These are phyloP conservation scores for Coelastrella sp. DNA, from an alignment of 139 green algal species.

Conservation along the genomic window DNA sequence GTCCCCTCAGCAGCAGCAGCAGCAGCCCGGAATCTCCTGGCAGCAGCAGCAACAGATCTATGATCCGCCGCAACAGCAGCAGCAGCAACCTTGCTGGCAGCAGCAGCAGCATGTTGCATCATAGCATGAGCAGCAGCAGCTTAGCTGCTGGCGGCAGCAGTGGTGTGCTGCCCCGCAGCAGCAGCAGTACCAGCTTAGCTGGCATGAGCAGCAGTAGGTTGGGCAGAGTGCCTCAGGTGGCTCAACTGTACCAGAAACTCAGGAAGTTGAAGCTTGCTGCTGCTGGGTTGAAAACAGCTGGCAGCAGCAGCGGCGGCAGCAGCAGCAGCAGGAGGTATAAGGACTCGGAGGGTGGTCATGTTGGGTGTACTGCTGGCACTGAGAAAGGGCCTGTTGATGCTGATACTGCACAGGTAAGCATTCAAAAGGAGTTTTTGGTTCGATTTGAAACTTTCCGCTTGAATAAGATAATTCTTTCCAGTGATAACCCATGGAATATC, in stretches of 20 bases:
- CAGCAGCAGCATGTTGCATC: conserved; percentile 9
- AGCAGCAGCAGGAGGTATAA: not conserved
- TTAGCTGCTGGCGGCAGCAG: not conserved
- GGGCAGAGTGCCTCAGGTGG: not conserved
- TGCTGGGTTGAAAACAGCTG: conserved; percentile 1
- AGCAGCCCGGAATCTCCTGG: not conserved
- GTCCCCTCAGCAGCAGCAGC: not conserved
- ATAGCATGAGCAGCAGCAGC: not conserved
- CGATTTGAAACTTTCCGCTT: too few relatives aligned
- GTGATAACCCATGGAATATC: too few relatives aligned
- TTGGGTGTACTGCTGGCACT: conserved; percentile 19
- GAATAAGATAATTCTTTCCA: too few relatives aligned
- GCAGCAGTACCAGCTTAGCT: not conserved
- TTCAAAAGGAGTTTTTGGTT: not conserved
- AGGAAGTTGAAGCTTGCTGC: conserved; percentile 29
- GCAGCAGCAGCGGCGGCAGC: conserved; percentile 24
- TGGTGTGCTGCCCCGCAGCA: not conserved
- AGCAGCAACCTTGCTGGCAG: conserved; percentile 1
- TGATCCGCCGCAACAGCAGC: conserved; percentile 24
- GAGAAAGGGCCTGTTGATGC: not conserved
- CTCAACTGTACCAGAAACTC: conserved; percentile 34
- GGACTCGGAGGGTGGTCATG: conserved; percentile 6
- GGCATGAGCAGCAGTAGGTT: conserved; percentile 19
- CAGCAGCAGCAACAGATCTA: not conserved
- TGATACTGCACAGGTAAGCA: conserved; percentile 22